Evolutionary conservation across 2,329 filamentous ascomycete species (phyloP), one percentile per base, ranked within the genome.

Genomic region (Aspergillus tanneri): DNA sequence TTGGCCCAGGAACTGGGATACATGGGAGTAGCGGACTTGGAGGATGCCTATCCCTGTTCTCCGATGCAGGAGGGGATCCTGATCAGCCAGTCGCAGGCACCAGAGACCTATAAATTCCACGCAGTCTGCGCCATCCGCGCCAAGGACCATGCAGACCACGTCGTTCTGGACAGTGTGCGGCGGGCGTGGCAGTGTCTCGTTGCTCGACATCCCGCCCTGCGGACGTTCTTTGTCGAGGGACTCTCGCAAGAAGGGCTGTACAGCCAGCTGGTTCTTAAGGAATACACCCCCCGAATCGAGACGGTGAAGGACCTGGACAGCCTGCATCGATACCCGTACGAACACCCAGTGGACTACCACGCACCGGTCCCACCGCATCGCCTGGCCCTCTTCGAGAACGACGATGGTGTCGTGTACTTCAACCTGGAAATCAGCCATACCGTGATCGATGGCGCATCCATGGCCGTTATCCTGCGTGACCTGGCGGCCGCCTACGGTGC

Each of bases 341-440:
- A 28, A 28, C 25, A 28, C 25, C 25, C 25, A n/a, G 25, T 28
- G 25, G 25, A 28, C 25, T 28, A 28, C 25, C 8, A 28, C 25
- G 25, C 22, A 19, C 37, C 28, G 3, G 37, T 41, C 4, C 49
- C 35, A 14, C 27, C 24, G 5, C 39, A 48, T 25, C 27, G 38
- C 3, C 19, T 48, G 11, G 18, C 27, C 6, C 18, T 50, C 8
- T 40, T 24, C 12, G n/a, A n/a, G n/a, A 43, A 34, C 28, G 22
- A 19, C 16, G 38, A 19, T 12, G 36, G 16, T 8, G n/a, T n/a
- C 24, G 18, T 54, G n/a, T 46, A 47, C 21, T 52, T 39, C 35
- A 23, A 53, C 10, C 46, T 59, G 0, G 48, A 50, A 19, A 47
- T 57, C 11, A 56, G 41, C 16, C 57, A 59, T 37, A 47, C 51